Evolutionary conservation across 1,284 basidiomycete species (phyloP), one percentile per base, ranked within the genome.

Genomic region (Coniophora puteana): DNA sequence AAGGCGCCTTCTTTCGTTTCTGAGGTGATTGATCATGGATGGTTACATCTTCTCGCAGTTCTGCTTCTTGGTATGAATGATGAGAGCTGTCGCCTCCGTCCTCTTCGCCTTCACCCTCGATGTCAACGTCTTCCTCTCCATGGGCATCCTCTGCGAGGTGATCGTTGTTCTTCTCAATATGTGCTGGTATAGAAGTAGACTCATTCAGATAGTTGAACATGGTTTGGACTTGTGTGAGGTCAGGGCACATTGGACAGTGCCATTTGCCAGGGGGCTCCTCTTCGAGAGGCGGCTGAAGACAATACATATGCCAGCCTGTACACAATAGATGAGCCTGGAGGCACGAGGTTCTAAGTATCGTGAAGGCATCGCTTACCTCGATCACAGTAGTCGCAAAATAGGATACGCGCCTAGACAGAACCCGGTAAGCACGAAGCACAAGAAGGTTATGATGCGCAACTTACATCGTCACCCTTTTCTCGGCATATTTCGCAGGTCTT

Each of bases 371-470:
- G 57, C 65, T 31, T 58, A 76, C 89, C 93, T 71, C 93, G 75
- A 69, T 99, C 95, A 61, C 95, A 99, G 38, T 74, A 78, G 68
- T 98, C 95, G 63, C 95, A 99, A 53, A 98, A 89, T 48, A 98
- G 66, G 53, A 98, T 83, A 43, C 80, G 75, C 42, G 75, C 81
- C 91, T 95, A 61, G 30, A 38, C 40, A 43, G 36, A 45, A 20
- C 54, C 47, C 26, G 52, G 50, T 39, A 38, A 44, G 38, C 20
- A 44, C 41, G 23, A 43, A 24, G 38, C 33, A 32, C 44, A 23
- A 38, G 23, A 17, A 34, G 43, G 47, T 34, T 33, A 29, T 46
- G 45, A 43, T 27, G 31, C 45, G 11, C 38, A 21, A 73, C 89
- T 72, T 68, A 94, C 93, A 63, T 95, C 93, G 59, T 93, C 85